Percentiles rank a stretch among this genome's conserved stretches.
phyloP scores from a whole-genome alignment of 257 asterid species.

The Solanum pimpinellifolium region DNA sequence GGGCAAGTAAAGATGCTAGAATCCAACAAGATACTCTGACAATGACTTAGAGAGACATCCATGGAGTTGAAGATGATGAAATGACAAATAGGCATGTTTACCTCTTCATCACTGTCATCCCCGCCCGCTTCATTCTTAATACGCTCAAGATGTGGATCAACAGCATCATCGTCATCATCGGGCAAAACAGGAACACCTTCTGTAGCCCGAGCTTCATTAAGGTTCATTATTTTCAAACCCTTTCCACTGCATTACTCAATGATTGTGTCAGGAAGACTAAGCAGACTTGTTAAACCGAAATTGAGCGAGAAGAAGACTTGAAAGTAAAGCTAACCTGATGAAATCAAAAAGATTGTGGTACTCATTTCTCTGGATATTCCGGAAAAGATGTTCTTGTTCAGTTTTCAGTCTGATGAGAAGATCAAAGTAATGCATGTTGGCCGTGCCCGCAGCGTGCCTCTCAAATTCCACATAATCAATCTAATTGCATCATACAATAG shows the following conservation, averaged over 20 bases:
- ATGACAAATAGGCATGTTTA: background rate
- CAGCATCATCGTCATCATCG: slow-evolving; percentile 60
- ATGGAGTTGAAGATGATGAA: background rate
- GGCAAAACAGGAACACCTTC: slow-evolving; percentile 60
- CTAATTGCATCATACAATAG: slow-evolving; percentile 16
- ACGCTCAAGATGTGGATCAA: slow-evolving; percentile 88
- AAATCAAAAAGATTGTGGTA: slow-evolving; percentile 63
- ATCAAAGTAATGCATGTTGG: slow-evolving; percentile 96
- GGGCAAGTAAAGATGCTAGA: background rate
- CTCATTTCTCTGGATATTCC: slow-evolving; percentile 90
- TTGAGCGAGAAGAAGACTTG: background rate
- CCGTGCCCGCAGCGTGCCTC: slow-evolving; percentile 95
- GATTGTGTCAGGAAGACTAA: background rate
- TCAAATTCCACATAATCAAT: slow-evolving; percentile 94
- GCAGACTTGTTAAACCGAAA: background rate
- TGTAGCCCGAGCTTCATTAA: slow-evolving; percentile 28
- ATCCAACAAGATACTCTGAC: background rate
- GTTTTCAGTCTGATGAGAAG: slow-evolving; percentile 77
- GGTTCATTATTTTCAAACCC: slow-evolving; percentile 73
- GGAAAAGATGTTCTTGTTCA: slow-evolving; percentile 94
- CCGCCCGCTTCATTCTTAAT: slow-evolving; percentile 65
- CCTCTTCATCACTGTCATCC: slow-evolving; percentile 86
- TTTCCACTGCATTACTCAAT: slow-evolving; percentile 38
- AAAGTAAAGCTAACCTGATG: slow-evolving; percentile 33
- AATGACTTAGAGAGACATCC: background rate